Evolutionary conservation across 2,329 filamentous ascomycete genomes (phyloP).

Genomic region (Aspergillus versicolor): DNA sequence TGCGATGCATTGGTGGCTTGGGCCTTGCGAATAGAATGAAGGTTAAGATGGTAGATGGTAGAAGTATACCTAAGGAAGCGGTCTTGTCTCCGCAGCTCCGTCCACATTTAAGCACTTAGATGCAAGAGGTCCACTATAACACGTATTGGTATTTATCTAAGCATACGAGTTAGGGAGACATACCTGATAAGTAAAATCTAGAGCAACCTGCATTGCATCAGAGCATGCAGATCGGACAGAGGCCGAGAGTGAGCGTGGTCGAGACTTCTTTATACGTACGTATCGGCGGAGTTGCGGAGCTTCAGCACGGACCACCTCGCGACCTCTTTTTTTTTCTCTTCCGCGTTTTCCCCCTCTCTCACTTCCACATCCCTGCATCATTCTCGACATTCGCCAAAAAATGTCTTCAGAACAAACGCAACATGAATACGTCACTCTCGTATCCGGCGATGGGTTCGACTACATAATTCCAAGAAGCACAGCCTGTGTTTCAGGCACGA

Average conservation of each 20-base stretch:
- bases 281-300: constrained; percentile 15
- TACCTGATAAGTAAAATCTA: background rate
- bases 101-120: background rate
- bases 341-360: background rate
- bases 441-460: constrained; percentile 64
- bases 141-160: background rate
- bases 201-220: background rate
- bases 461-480: constrained; percentile 62
- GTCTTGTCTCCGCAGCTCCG: background rate
- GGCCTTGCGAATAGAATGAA: background rate
- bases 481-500: constrained; percentile 60
- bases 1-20: background rate
- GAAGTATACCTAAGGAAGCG: background rate
- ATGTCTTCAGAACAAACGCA: constrained; percentile 17
- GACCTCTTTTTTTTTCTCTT: background rate
- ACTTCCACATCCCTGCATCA: background rate
- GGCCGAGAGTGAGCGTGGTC: background rate
- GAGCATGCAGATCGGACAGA: background rate
- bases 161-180: background rate
- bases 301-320: constrained; percentile 30
- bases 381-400: constrained; percentile 5
- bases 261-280: background rate
- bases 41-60: background rate
- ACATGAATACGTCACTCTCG: constrained; percentile 61
- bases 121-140: background rate